Percentiles rank a stretch among this genome's conserved stretches.
phyloP scores from a whole-genome alignment of 306 rosid species.

The Medicago arabica region DNA sequence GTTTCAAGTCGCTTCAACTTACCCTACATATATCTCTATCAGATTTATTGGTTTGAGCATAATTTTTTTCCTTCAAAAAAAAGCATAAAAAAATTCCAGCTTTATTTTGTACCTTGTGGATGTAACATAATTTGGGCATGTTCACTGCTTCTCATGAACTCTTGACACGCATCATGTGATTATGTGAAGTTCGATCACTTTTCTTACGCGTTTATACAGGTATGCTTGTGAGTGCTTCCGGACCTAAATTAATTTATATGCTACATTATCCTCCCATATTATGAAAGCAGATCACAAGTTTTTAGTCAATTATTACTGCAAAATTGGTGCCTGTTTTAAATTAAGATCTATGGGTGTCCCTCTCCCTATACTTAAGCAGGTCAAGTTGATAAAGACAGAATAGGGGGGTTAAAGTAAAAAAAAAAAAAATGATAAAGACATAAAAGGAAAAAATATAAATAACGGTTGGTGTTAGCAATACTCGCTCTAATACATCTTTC shows the following conservation, averaged over 20 bases:
- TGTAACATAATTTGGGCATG: conserved; percentile 34
- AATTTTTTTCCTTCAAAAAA: neutral
- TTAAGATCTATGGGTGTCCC: neutral
- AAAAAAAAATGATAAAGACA: too few relatives aligned
- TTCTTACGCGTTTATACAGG: neutral
- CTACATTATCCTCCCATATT: conserved; percentile 9
- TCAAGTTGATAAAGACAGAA: too few relatives aligned
- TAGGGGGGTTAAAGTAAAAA: too few relatives aligned
- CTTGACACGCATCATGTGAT: conserved; percentile 58
- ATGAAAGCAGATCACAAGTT: conserved; percentile 23
- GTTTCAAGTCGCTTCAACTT: conserved; percentile 43
- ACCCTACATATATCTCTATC: conserved; percentile 35
- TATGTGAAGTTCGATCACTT: conserved; percentile 48
- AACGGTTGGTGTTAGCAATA: too few relatives aligned
- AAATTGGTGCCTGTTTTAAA: neutral
- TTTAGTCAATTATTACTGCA: neutral
- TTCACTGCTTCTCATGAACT: conserved; percentile 34
- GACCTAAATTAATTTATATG: conserved; percentile 41
- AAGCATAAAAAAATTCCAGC: conserved; percentile 32
- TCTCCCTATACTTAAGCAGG: too few relatives aligned
- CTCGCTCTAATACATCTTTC: too few relatives aligned
- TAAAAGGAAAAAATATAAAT: too few relatives aligned
- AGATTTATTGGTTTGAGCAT: conserved; percentile 42
- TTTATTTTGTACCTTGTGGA: conserved; percentile 20
- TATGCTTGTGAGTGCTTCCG: conserved; percentile 40